These are phyloP conservation scores for Phytophthora brassicae DNA, from an alignment of 352 stramenopile genomes.

Conservation along the genomic window DNA sequence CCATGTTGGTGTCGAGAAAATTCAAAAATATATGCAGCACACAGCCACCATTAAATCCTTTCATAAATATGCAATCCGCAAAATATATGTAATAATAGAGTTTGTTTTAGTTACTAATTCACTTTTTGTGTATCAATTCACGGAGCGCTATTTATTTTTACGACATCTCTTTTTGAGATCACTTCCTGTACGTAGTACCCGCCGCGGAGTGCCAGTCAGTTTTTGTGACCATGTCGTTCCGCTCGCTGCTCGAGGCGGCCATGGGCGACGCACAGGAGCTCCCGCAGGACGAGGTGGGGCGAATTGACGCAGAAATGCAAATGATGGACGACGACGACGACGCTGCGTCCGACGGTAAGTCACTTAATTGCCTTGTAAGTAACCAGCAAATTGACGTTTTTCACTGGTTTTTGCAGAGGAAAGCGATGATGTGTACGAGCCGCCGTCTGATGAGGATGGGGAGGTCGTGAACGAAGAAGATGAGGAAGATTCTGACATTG, in stretches of 20 bases:
- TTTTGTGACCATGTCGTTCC: slow-evolving; percentile 65
- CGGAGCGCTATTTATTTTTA: no score
- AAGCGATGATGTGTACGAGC: slow-evolving; percentile 62
- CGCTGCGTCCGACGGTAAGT: slow-evolving; percentile 11
- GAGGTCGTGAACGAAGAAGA: slow-evolving; percentile 49
- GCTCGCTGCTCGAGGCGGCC: slow-evolving; percentile 79
- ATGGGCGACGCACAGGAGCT: slow-evolving; percentile 72
- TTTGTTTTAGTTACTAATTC: no score
- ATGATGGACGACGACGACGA: slow-evolving; percentile 35
- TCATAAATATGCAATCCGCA: no score
- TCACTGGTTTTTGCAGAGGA: slow-evolving; percentile 19
- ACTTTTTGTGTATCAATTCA: no score
- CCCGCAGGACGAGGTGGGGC: slow-evolving; percentile 31
- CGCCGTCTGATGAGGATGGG: slow-evolving; percentile 59
- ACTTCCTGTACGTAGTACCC: no score
- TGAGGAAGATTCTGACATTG: slow-evolving; percentile 86
- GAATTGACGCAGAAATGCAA: slow-evolving; percentile 25
- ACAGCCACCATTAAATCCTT: no score
- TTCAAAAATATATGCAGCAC: no score
- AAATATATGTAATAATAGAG: no score
- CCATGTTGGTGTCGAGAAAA: background rate
- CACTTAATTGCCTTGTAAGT: background rate
- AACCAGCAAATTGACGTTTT: background rate
- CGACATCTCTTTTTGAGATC: no score
- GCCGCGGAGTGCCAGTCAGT: no score